These are phyloP conservation scores for Xylogone sp. DNA, from an alignment of 2,329 filamentous ascomycete genomes.

Conservation along the genomic window DNA sequence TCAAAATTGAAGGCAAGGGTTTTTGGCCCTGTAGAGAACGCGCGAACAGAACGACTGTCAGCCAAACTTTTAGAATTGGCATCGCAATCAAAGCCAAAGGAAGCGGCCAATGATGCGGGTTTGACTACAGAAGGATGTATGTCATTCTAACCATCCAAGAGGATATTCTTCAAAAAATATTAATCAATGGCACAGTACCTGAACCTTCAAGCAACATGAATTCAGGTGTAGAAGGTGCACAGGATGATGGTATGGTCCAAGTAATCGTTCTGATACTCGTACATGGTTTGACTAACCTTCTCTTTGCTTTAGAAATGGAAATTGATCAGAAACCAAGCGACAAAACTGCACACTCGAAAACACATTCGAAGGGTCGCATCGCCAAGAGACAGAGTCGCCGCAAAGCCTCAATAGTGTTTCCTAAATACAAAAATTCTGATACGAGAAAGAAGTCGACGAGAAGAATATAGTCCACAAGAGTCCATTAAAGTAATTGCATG, in stretches of 20 bases:
- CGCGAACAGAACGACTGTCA: slow-evolving; percentile 76
- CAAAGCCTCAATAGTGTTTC: slow-evolving; percentile 59
- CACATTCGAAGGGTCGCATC: slow-evolving; percentile 46
- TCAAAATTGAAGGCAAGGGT: slow-evolving; percentile 73
- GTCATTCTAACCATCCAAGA: not conserved
- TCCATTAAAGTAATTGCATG: not conserved
- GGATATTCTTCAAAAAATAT: not conserved
- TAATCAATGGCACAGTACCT: not conserved
- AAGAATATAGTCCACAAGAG: slow-evolving; percentile 25
- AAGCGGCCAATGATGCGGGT: slow-evolving; percentile 45
- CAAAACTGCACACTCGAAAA: slow-evolving; percentile 32
- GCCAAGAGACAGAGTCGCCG: slow-evolving; percentile 48
- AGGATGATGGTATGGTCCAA: slow-evolving; percentile 19
- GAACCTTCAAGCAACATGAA: slow-evolving; percentile 5
- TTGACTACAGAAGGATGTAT: slow-evolving; percentile 38
- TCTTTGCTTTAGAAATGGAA: slow-evolving; percentile 46
- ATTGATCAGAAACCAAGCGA: slow-evolving; percentile 40
- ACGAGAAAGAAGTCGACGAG: slow-evolving; percentile 30
- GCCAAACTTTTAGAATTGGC: slow-evolving; percentile 81
- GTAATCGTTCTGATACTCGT: not conserved
- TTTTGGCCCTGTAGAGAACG: slow-evolving; percentile 78
- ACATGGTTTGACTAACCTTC: no score
- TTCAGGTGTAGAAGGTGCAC: slow-evolving; percentile 12
- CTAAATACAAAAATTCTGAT: slow-evolving; percentile 47
- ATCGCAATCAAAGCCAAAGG: slow-evolving; percentile 65